Base-by-base conservation (phyloP, 805 yeast genomes). In the Candida anglica region DNA sequence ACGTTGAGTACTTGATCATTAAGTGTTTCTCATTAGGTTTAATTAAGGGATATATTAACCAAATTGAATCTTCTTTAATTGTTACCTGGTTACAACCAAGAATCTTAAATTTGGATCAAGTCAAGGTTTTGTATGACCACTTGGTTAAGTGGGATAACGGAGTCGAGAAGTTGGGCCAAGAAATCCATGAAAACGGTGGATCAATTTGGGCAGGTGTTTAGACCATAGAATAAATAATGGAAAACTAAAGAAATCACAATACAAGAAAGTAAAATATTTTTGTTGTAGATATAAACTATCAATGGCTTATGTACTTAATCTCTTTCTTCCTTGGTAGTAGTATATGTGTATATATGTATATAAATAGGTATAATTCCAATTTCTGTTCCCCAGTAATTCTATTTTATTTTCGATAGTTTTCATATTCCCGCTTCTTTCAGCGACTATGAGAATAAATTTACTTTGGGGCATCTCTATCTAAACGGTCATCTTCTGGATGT, bases 1-100 rank as follows among this genome's bases (percentile, higher is more conserved):
- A 83, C 44, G 95, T 93, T 23, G 99, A 93, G 66, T 84, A 81
- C 49, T 69, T 93, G 52, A 81, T 91, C 20, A 89, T 93, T 83
- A 86, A 86, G 64, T 89, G 96, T 25, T 77, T 93, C 42, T 79
- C 93, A 43, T 66, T 93, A 37, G 86, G 85, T 13, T 71, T 93
- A 45, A 73, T 93, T 51, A 78, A 79, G 58, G 98, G 98, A n/a
- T 71, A 76, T 33, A 91, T 93, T 47, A 95, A 93, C 56, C 95
- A 93, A 64, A 86, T 88, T 27, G 75, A 77, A 32, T 77, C 81
- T 56, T 66, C 81, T 10, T 84, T 93, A 37, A 79, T 82, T 21
- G 79, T 93, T 30, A 79, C 84, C 18, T 93, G 98, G 98, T 81
- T 91, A 41, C 98, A 93, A 69, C 98, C 98, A 39, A 75, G 98